These are phyloP conservation scores for Pichia rugopelliculosa DNA, from an alignment of 805 yeast genomes.

Conservation along the genomic window DNA sequence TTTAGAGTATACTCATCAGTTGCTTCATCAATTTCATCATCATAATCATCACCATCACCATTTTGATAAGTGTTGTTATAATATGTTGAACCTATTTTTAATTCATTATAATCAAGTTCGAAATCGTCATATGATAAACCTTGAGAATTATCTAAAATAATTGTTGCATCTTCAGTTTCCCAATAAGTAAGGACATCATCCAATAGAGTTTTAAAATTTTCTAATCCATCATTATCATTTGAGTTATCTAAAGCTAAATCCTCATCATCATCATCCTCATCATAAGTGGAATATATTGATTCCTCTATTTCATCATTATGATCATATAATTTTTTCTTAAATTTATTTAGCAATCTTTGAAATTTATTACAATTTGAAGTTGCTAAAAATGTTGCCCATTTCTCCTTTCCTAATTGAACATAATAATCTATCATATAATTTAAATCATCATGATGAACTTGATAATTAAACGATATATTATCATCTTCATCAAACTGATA, in stretches of 20 bases:
- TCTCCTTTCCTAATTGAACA: conserved; percentile 20
- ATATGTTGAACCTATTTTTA: too few relatives aligned
- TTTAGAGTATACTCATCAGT: not conserved
- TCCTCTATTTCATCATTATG: not conserved
- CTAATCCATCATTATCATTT: not conserved
- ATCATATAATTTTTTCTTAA: conserved; percentile 5
- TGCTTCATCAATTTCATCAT: conserved; percentile 1
- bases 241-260: not conserved
- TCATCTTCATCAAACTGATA: conserved; percentile 17
- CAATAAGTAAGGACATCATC: conserved; percentile 7
- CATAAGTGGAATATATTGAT: not conserved
- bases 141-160: conserved; percentile 2
- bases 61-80: too few relatives aligned
- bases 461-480: conserved; percentile 17
- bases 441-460: conserved; percentile 22
- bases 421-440: conserved; percentile 16
- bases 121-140: conserved; percentile 6
- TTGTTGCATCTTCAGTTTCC: conserved; percentile 7
- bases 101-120: not conserved
- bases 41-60: not conserved
- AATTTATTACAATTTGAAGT: conserved; percentile 22
- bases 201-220: conserved; percentile 1
- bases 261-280: not conserved
- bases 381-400: conserved; percentile 24
- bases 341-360: conserved; percentile 16